phyloP scores from a whole-genome alignment of 2,329 filamentous ascomycete species.

The Paecilomyces niveus region DNA sequence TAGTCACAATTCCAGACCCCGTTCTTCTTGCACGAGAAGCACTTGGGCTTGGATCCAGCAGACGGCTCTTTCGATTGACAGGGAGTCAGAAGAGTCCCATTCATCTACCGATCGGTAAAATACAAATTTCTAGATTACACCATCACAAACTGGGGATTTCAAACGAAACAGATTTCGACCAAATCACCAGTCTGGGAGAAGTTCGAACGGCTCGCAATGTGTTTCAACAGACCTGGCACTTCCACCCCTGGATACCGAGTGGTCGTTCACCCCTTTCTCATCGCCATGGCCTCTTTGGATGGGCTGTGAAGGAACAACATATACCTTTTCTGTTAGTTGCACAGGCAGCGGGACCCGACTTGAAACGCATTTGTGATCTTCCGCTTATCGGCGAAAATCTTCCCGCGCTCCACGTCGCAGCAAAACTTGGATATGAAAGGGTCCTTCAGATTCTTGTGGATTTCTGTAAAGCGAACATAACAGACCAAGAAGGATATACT shows the following conservation, averaged over 20 bases:
- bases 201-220: constrained; percentile 9
- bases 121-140: constrained; percentile 14
- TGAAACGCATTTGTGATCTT: constrained; percentile 9
- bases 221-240: constrained; percentile 16
- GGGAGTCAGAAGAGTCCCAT: too few species aligned
- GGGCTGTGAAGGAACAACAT: constrained; percentile 14
- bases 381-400: constrained; percentile 11
- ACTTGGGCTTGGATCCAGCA: neutral
- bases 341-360: neutral
- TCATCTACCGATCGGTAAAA: neutral
- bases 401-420: constrained; percentile 13
- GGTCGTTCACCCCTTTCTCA: constrained; percentile 10
- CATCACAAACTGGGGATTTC: constrained; percentile 8
- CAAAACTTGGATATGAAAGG: constrained; percentile 7
- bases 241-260: constrained; percentile 14
- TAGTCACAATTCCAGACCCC: constrained; percentile 1
- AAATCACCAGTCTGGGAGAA: constrained; percentile 8
- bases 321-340: constrained; percentile 9
- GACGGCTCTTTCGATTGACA: neutral
- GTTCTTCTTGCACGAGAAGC: neutral
- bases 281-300: constrained; percentile 14
- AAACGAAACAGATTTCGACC: constrained; percentile 8
- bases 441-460: neutral
- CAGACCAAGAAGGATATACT: constrained; percentile 4
- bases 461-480: constrained; percentile 2